Conservation (phyloP, 1,284 basidiomycete species). For the Omphalotus olearius region DNA sequence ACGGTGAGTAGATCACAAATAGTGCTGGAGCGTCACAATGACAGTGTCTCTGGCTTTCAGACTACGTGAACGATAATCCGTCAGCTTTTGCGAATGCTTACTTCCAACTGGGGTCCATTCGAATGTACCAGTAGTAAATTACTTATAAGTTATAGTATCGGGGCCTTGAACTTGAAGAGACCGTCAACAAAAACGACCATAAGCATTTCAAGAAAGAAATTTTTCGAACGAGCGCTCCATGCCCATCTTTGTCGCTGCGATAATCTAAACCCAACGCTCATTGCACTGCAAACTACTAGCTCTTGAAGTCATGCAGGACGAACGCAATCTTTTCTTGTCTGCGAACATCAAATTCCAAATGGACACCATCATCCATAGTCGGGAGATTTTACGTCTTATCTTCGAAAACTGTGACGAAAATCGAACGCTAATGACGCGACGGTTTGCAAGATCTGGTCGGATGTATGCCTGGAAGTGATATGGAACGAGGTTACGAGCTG, state of each 20-base stretch:
- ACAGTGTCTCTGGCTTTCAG: constrained; percentile 17
- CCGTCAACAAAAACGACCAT: too few species aligned
- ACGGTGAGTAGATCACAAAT: constrained; percentile 26
- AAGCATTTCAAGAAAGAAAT: too few species aligned
- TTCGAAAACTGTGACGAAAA: not conserved
- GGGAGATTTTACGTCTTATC: not conserved
- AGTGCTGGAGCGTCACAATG: not conserved
- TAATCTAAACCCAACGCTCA: too few species aligned
- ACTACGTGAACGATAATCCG: constrained; percentile 41
- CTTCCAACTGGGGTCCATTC: constrained; percentile 47
- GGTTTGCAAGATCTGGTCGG: not conserved
- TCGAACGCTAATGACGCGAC: not conserved
- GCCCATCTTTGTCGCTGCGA: too few species aligned
- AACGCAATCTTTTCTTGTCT: too few species aligned
- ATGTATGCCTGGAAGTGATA: not conserved
- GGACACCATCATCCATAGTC: too few species aligned
- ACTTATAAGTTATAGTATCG: too few species aligned
- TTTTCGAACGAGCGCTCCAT: too few species aligned
- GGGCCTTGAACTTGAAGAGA: too few species aligned
- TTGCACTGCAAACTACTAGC: too few species aligned
- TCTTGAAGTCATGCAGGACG: too few species aligned
- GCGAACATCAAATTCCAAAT: too few species aligned
- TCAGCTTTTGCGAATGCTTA: constrained; percentile 44
- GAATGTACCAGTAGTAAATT: constrained; percentile 37
- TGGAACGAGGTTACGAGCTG: not conserved